Evolutionary conservation across 139 green algal genomes (phyloP).

Genomic region (Marvania coccoides): DNA sequence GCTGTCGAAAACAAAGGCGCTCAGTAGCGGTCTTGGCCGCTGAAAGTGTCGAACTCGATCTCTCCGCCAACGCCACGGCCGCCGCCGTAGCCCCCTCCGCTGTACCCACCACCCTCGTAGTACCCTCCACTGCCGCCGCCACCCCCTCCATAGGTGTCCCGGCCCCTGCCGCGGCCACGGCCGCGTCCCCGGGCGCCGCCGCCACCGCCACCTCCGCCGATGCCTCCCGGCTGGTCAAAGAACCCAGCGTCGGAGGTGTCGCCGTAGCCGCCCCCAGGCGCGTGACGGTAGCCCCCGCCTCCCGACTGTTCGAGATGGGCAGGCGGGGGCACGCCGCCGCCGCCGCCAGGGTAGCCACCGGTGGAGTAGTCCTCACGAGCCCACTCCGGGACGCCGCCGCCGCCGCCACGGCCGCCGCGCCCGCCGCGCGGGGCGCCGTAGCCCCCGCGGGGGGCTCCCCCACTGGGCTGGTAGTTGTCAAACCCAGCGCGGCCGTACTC

Average conservation of each 20-base stretch:
- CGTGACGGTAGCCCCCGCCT: neutral
- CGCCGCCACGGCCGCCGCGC: neutral
- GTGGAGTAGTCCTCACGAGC: neutral
- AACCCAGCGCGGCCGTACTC: slow-evolving; percentile 12
- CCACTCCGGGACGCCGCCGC: slow-evolving; percentile 14
- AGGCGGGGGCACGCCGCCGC: neutral
- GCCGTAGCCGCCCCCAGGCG: neutral
- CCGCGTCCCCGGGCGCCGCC: neutral
- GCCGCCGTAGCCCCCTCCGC: neutral
- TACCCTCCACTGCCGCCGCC: neutral
- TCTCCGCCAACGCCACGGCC: slow-evolving; percentile 18
- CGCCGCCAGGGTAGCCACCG: neutral
- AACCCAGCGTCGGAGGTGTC: slow-evolving; percentile 1
- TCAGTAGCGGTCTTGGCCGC: slow-evolving; percentile 26
- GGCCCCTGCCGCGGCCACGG: neutral
- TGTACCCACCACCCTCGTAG: neutral
- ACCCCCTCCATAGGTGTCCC: neutral
- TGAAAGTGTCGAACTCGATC: slow-evolving; percentile 13
- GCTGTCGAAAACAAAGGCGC: no score
- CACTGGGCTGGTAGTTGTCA: slow-evolving; percentile 7
- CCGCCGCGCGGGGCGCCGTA: slow-evolving; percentile 2
- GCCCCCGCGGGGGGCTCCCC: neutral
- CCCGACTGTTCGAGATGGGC: no score
- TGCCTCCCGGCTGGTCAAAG: neutral
- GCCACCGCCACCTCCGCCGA: neutral